A percentile compares a stretch with the other conserved stretches of the same genome.
Evolutionary conservation across 345 rosid species (phyloP).

Genomic region (Sisymbrium altissimum): DNA sequence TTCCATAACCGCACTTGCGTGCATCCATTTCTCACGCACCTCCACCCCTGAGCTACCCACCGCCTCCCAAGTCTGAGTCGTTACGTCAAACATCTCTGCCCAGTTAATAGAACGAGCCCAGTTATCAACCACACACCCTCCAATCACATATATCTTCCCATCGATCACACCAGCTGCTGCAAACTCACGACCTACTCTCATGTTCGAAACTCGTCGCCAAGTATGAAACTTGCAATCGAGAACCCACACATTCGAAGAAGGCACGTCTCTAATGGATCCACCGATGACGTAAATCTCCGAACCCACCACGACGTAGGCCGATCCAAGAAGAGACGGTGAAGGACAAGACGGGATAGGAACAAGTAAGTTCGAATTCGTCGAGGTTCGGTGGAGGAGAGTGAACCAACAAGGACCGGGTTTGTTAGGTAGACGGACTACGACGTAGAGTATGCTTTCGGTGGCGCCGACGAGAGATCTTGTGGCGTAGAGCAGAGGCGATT

Average conservation of each 20-base stretch:
- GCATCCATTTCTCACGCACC: constrained; percentile 88
- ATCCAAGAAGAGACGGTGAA: constrained; percentile 48
- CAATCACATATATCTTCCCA: constrained; percentile 66
- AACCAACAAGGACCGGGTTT: constrained; percentile 44
- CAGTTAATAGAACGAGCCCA: constrained; percentile 52
- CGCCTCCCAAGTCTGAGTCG: constrained; percentile 47
- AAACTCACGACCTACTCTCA: constrained; percentile 75
- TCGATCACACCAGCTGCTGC: constrained; percentile 69
- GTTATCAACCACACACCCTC: constrained; percentile 60
- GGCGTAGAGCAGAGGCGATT: constrained; percentile 58
- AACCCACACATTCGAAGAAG: constrained; percentile 71
- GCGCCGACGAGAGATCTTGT: constrained; percentile 51
- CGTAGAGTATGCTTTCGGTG: constrained; percentile 55
- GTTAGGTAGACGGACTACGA: constrained; percentile 54
- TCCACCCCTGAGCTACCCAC: constrained; percentile 50
- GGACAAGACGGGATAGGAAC: constrained; percentile 58
- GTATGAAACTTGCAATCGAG: constrained; percentile 63
- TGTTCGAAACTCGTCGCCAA: constrained; percentile 53
- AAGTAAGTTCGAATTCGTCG: constrained; percentile 23
- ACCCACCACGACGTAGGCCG: constrained; percentile 56
- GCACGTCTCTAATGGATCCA: constrained; percentile 63
- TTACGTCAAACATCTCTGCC: constrained; percentile 77
- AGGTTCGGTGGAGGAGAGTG: constrained; percentile 40
- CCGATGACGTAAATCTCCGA: constrained; percentile 65
- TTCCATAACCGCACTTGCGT: constrained; percentile 73